Evolutionary conservation across 768 basidiomycete genomes (phyloP), one percentile per base, ranked within the genome.

Genomic region (Pisolithus microcarpus): DNA sequence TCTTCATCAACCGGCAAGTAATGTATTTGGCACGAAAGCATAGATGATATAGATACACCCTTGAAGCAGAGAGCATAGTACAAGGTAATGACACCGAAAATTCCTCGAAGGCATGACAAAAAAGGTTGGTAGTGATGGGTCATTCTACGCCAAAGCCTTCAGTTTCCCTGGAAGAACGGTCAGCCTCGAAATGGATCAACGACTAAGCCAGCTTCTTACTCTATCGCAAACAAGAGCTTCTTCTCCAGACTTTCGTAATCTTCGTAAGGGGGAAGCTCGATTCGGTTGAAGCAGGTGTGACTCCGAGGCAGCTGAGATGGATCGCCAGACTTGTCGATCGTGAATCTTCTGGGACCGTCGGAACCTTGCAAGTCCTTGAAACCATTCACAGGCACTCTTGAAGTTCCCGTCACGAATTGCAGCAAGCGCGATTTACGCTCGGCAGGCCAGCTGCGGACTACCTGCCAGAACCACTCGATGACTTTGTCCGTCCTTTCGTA

Each of bases 381-480:
- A 1, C 92, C 93, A 62, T 92, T 92, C 59, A 92, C 91, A 10
- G 92, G 85, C 21, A 88, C 80, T 54, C 86, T 75, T n/a, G 86
- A 88, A 2, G 85, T 88, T 18, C 85, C 85, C 1, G 90, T 93
- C 5, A 89, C 87, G 68, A 95, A 95, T 65, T 93, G 91, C 18
- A 94, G 70, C 36, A 93, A 67, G 13, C 91, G 82, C 38, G 86
- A 85, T 65, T 93, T 93, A 56, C 87, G 79, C 65, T 95, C 92
- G 0, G 87, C 76, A 8, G 92, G 87, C 92, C 92, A 95, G 31
- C 84, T 82, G 36, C 87, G 83, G 49, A 95, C 80, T 60, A 85
- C 88, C 65, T 92, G 83, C 92, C 92, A 94, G 76, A 95, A 95
- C 92, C 92, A 94, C 61, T 90, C 86, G 56, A 94, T 90, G 53